phyloP scores from a whole-genome alignment of 805 yeast species.

The Candida pseudoglaebosa region DNA sequence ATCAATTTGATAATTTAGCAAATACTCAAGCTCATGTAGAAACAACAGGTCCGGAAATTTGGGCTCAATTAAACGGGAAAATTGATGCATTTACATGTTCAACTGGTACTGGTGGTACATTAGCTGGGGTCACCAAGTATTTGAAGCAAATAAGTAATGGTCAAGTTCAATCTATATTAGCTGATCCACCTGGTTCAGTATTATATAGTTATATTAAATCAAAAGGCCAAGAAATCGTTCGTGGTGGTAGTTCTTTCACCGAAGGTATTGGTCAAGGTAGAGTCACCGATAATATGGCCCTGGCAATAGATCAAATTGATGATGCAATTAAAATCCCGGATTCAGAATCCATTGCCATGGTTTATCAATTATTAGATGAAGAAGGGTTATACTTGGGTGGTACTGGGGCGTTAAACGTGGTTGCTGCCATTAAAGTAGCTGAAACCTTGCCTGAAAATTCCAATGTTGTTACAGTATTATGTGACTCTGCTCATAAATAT shows the following conservation, averaged over 20 bases:
- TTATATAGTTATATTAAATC: conserved; percentile 73
- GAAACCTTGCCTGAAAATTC: conserved; percentile 68
- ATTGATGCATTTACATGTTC: conserved; percentile 86
- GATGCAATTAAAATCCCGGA: conserved; percentile 80
- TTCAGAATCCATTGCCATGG: conserved; percentile 76
- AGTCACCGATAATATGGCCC: conserved; percentile 75
- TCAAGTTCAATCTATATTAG: conserved; percentile 59
- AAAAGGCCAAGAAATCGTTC: conserved; percentile 62
- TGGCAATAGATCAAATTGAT: conserved; percentile 70
- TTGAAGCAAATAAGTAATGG: conserved; percentile 67
- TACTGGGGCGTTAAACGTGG: conserved; percentile 86
- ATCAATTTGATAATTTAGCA: conserved; percentile 86
- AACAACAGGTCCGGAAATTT: conserved; percentile 90
- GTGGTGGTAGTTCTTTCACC: conserved; percentile 83
- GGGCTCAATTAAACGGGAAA: conserved; percentile 76
- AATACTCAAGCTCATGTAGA: conserved; percentile 86
- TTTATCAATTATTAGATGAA: conserved; percentile 76
- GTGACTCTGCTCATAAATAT: conserved; percentile 89
- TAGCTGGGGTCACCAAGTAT: conserved; percentile 80
- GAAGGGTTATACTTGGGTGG: conserved; percentile 92
- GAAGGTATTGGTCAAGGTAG: conserved; percentile 98
- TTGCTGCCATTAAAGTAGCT: conserved; percentile 81
- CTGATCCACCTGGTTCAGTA: conserved; percentile 94
- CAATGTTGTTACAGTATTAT: conserved; percentile 83
- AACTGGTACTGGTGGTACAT: conserved; percentile 91